phyloP scores from a whole-genome alignment of 2,329 filamentous ascomycete genomes.

The Pseudogymnoascus pannorum region DNA sequence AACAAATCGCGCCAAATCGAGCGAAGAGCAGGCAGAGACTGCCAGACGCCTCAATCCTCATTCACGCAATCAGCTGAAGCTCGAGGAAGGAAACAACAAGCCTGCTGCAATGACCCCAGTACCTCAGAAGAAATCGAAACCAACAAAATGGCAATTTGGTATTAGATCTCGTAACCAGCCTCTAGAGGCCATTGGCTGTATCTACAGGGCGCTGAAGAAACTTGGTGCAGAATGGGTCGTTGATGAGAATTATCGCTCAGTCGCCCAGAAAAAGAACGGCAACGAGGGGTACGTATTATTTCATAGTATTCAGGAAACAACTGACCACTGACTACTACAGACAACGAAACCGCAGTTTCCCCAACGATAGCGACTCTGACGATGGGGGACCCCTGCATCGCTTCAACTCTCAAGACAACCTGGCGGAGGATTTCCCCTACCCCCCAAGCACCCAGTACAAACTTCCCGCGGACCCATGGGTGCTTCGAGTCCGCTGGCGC shows the following conservation, averaged over 20 bases:
- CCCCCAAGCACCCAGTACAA: slow-evolving; percentile 61
- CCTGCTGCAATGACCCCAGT: slow-evolving; percentile 58
- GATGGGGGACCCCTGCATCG: slow-evolving; percentile 33
- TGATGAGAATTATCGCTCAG: slow-evolving; percentile 44
- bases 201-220: slow-evolving; percentile 84
- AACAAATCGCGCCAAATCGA: slow-evolving; percentile 38
- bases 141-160: slow-evolving; percentile 94
- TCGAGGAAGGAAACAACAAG: slow-evolving; percentile 56
- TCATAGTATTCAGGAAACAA: background rate
- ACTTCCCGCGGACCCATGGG: slow-evolving; percentile 91
- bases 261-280: slow-evolving; percentile 26
- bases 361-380: slow-evolving; percentile 28
- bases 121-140: slow-evolving; percentile 64
- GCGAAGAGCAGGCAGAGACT: slow-evolving; percentile 74
- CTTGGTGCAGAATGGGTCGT: slow-evolving; percentile 84
- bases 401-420: slow-evolving; percentile 24
- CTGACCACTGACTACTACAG: slow-evolving; percentile 3
- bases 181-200: slow-evolving; percentile 87
- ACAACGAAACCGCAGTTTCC: slow-evolving; percentile 34
- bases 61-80: slow-evolving; percentile 60
- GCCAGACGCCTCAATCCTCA: slow-evolving; percentile 79
- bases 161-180: slow-evolving; percentile 92
- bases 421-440: slow-evolving; percentile 20
- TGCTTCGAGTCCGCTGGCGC: slow-evolving; percentile 82
- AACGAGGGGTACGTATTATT: slow-evolving; percentile 31